These are phyloP conservation scores for Neospora caninum DNA, from an alignment of 169 alveolate genomes.

Conservation along the genomic window DNA sequence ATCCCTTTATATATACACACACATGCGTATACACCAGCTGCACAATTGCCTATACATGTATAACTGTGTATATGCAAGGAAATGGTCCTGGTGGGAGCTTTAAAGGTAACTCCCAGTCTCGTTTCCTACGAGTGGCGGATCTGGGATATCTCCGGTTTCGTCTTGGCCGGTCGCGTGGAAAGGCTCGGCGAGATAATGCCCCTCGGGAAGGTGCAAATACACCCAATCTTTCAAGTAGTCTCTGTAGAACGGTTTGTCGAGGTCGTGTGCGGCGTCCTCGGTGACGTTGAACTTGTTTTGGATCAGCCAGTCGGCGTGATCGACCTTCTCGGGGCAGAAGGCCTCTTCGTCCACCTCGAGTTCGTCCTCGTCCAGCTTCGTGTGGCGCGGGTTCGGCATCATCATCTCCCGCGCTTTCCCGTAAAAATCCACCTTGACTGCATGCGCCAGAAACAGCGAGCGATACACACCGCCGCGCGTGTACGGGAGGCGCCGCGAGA, in stretches of 20 bases:
- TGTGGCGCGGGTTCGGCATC: conserved; percentile 34
- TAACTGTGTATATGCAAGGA: too few species aligned
- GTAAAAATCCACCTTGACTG: conserved; percentile 69
- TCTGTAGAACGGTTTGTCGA: conserved; percentile 69
- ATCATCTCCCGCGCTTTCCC: conserved; percentile 37
- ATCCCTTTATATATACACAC: too few species aligned
- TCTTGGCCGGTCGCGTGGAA: conserved; percentile 68
- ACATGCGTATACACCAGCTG: too few species aligned
- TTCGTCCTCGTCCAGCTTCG: conserved; percentile 6
- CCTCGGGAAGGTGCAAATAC: conserved; percentile 71
- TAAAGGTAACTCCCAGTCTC: too few species aligned
- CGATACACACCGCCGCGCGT: conserved; percentile 69
- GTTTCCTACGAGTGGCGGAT: conserved; percentile 31
- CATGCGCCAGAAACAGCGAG: conserved; percentile 68
- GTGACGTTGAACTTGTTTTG: conserved; percentile 5
- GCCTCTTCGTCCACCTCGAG: conserved; percentile 65
- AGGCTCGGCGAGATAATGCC: conserved; percentile 69
- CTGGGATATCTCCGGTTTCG: conserved; percentile 67
- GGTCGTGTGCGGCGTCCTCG: conserved; percentile 23
- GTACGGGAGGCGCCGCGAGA: conserved; percentile 69
- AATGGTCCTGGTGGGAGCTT: too few species aligned
- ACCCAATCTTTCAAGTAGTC: conserved; percentile 72
- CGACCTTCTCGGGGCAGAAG: conserved; percentile 46
- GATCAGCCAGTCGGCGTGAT: conserved; percentile 65
- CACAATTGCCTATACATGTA: too few species aligned